These are phyloP conservation scores for Zygotorulaspora mrakii DNA, from an alignment of 1,139 yeast species.

Conservation along the genomic window DNA sequence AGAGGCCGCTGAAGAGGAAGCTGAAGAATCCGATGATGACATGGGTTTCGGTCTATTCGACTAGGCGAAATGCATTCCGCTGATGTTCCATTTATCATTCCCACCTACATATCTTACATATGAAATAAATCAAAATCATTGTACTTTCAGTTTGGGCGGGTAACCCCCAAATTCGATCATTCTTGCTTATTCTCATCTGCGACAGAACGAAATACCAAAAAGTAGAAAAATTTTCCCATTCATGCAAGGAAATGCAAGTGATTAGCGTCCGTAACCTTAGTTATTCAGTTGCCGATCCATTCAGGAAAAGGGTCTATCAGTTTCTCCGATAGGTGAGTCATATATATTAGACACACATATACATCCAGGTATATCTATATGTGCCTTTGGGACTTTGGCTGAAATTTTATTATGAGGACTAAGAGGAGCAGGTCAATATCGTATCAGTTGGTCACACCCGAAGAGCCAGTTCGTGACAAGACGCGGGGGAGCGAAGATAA, in stretches of 20 bases:
- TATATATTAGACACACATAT: no score
- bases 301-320: neutral
- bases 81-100: neutral
- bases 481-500: neutral
- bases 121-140: slow-evolving; percentile 1
- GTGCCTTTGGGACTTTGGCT: no score
- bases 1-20: slow-evolving; percentile 42
- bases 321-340: neutral
- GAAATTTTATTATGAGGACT: neutral
- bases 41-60: slow-evolving; percentile 52
- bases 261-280: neutral
- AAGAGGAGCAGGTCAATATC: slow-evolving; percentile 1
- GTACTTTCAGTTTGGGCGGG: slow-evolving; percentile 1
- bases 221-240: neutral
- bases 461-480: slow-evolving; percentile 11
- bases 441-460: slow-evolving; percentile 17
- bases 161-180: neutral
- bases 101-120: slow-evolving; percentile 2
- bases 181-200: neutral
- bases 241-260: neutral
- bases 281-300: neutral
- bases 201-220: no score
- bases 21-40: slow-evolving; percentile 75
- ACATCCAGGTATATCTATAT: no score
- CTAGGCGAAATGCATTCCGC: slow-evolving; percentile 37